phyloP scores from a whole-genome alignment of 2,329 filamentous ascomycete genomes.

The Tolypocladium cylindrosporum region DNA sequence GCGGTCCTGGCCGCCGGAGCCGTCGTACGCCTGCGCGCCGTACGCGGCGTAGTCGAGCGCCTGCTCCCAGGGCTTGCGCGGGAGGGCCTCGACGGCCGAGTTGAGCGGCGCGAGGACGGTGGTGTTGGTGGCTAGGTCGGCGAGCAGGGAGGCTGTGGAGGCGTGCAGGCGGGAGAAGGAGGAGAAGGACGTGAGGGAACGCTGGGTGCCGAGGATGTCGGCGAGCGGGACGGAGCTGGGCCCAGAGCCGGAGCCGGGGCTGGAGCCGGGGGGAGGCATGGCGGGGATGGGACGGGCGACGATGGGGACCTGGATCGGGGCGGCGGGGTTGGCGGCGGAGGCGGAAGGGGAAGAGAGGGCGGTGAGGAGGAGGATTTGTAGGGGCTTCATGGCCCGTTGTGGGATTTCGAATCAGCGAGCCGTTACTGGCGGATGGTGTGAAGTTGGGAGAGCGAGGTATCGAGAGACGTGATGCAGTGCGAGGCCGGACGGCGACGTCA shows the following conservation, averaged over 20 bases:
- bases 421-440: background rate
- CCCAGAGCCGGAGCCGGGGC: slow-evolving; percentile 8
- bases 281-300: slow-evolving; percentile 11
- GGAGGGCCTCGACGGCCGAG: slow-evolving; percentile 64
- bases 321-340: slow-evolving; percentile 3
- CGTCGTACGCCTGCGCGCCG: slow-evolving; percentile 66
- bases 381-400: slow-evolving; percentile 3
- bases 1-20: slow-evolving; percentile 61
- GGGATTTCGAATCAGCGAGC: background rate
- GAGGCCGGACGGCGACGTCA: background rate
- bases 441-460: background rate
- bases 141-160: slow-evolving; percentile 57
- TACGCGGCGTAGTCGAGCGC: slow-evolving; percentile 59
- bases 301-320: slow-evolving; percentile 8
- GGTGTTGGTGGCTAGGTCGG: slow-evolving; percentile 56
- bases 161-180: slow-evolving; percentile 69
- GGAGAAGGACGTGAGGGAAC: slow-evolving; percentile 75
- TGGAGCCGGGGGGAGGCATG: slow-evolving; percentile 6
- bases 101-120: slow-evolving; percentile 87
- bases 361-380: slow-evolving; percentile 2
- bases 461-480: background rate
- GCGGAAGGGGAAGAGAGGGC: background rate
- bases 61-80: slow-evolving; percentile 80
- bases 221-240: slow-evolving; percentile 56
- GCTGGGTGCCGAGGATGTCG: slow-evolving; percentile 73